Evolutionary conservation across 148 eudicot genomes (phyloP), one percentile per base, ranked within the genome.

Genomic region (Pharnaceum exiguum): DNA sequence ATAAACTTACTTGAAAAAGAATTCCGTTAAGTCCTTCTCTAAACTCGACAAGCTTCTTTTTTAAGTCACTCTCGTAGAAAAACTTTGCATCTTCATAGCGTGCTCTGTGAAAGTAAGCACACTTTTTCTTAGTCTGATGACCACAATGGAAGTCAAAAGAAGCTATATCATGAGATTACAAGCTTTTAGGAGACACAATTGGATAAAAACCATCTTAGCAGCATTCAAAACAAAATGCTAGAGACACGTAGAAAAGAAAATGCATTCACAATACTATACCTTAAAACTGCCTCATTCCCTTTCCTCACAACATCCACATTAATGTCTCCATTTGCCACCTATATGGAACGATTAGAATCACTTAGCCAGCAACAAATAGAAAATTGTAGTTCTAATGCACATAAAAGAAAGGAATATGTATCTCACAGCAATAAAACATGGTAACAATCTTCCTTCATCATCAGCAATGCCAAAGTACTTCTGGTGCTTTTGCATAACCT

Each of bases 401-500:
- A 43, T n/a, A 25, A 52, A 7, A 58, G 27, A 44, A 27, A 54
- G 56, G 10, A 46, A 22, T 35, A 45, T 58, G 60, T 47, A 62
- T 71, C 86, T 78, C 54, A 93, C 99, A 68, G 96, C 80, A 67
- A 93, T 73, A 67, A 93, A 93, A 71, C 82, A 84, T 32, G 99
- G 95, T 79, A 93, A 66, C 57, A 93, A 79, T 31, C 57, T 67
- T 62, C 85, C 95, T 32, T 68, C 66, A 44, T 75, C 49, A 49
- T 86, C 84, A 38, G 91, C 77, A 39, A 89, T 43, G 44, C 95
- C 96, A 83, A 93, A 93, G 65, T 93, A 93, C 47, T 89, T 93
- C 71, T 93, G 99, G 77, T 93, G 99, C 82, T 93, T 93, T 67
- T 89, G 96, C 99, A 93, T 93, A 57, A 93, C 99, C 99, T 93